Evolutionary conservation across 176 grass and related monocot species (phyloP).

Genomic region (Microstegium vimineum): DNA sequence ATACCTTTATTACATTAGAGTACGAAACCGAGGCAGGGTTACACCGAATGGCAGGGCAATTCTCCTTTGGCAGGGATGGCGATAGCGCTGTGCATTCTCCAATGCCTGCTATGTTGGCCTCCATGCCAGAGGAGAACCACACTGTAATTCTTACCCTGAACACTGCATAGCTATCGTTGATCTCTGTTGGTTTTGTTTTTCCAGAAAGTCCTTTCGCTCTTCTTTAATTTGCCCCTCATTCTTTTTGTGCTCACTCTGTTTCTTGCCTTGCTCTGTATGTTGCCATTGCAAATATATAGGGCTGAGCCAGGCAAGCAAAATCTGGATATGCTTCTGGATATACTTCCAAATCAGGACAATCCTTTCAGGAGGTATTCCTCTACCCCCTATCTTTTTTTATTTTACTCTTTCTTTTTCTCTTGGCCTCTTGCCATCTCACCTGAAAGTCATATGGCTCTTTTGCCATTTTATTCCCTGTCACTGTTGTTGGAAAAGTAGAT

Average conservation of each 20-base stretch:
- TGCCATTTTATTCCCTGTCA: slow-evolving; percentile 10
- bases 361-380: slow-evolving; percentile 44
- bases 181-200: background rate
- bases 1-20: slow-evolving; percentile 11
- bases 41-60: slow-evolving; percentile 79
- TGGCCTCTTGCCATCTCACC: slow-evolving; percentile 15
- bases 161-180: background rate
- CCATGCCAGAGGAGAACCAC: slow-evolving; percentile 58
- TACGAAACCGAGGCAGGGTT: slow-evolving; percentile 14
- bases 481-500: background rate
- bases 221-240: background rate
- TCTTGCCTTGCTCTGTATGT: slow-evolving; percentile 19
- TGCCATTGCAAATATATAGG: slow-evolving; percentile 35
- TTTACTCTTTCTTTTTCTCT: background rate
- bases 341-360: slow-evolving; percentile 49
- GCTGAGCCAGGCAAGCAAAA: background rate
- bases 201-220: background rate
- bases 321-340: slow-evolving; percentile 56
- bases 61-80: slow-evolving; percentile 73
- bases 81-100: background rate
- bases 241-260: slow-evolving; percentile 2
- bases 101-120: slow-evolving; percentile 22
- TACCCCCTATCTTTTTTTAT: slow-evolving; percentile 7
- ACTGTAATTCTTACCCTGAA: slow-evolving; percentile 56
- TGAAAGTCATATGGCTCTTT: slow-evolving; percentile 8